Conservation (phyloP, 2,329 filamentous ascomycete species). For the Aureobasidium leucospermi region DNA sequence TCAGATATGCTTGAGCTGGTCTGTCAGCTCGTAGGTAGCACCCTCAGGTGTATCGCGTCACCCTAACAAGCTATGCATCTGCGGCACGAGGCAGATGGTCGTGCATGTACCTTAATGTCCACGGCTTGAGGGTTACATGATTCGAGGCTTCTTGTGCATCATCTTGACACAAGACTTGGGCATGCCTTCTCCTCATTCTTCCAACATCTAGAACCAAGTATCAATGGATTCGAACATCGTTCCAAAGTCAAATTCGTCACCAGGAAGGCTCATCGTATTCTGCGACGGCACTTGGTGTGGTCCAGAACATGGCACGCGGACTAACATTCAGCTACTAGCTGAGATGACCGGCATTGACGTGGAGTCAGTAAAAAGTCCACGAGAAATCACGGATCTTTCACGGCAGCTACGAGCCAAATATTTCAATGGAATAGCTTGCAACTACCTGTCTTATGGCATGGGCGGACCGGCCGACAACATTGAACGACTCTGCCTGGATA, state of each 20-base stretch:
- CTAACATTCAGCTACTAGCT: conserved; percentile 28
- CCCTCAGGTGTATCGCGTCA: background rate
- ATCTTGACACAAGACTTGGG: background rate
- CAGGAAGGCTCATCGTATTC: background rate
- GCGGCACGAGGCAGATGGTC: background rate
- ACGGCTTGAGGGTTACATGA: background rate
- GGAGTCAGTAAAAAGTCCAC: conserved; percentile 13
- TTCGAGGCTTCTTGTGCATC: background rate
- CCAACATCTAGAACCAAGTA: background rate
- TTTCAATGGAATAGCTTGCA: conserved; percentile 25
- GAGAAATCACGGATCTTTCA: conserved; percentile 19
- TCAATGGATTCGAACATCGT: background rate
- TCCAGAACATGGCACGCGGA: conserved; percentile 27
- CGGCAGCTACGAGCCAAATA: conserved; percentile 26
- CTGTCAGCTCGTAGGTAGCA: background rate
- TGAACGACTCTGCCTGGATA: conserved; percentile 27
- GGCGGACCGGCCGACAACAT: conserved; percentile 29
- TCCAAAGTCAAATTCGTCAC: background rate
- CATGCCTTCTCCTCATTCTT: background rate
- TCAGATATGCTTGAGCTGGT: background rate
- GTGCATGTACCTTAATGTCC: conserved; percentile 3
- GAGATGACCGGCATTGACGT: conserved; percentile 25
- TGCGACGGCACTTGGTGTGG: conserved; percentile 22
- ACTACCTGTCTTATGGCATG: conserved; percentile 19
- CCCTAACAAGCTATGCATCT: background rate